Evolutionary conservation across 2,329 filamentous ascomycete species (phyloP).

Genomic region (Gremmenia infestans): DNA sequence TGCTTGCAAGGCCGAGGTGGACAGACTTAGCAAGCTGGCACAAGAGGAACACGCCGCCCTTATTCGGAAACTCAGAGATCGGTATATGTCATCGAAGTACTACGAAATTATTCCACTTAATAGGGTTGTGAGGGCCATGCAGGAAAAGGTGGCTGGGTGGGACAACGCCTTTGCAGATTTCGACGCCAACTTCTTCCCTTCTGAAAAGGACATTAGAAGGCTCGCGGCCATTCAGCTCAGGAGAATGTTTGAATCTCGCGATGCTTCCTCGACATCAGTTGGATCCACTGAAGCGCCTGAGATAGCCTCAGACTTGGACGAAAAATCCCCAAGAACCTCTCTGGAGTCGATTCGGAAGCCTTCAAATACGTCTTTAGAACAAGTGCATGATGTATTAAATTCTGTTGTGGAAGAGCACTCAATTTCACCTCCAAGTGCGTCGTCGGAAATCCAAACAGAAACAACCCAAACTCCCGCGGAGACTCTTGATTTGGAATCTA

Average conservation of each 20-base stretch:
- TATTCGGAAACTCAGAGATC: conserved; percentile 74
- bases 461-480: neutral
- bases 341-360: conserved; percentile 22
- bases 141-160: conserved; percentile 92
- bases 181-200: conserved; percentile 85
- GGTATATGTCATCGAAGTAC: conserved; percentile 90
- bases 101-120: conserved; percentile 97
- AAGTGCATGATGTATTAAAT: conserved; percentile 57
- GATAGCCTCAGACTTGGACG: conserved; percentile 42
- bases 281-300: conserved; percentile 62
- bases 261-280: conserved; percentile 74
- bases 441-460: neutral
- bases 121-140: conserved; percentile 78
- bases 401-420: conserved; percentile 52
- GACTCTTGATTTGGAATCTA: neutral
- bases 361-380: conserved; percentile 50
- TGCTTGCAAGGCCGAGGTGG: conserved; percentile 75
- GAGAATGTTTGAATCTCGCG: conserved; percentile 83
- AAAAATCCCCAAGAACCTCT: conserved; percentile 36
- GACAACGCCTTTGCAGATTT: conserved; percentile 87
- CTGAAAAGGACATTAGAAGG: conserved; percentile 92
- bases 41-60: conserved; percentile 77
- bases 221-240: conserved; percentile 88
- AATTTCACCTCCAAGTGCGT: neutral
- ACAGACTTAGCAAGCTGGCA: conserved; percentile 69